These are phyloP conservation scores for Eutypella sp. DNA, from an alignment of 2,329 filamentous ascomycete species.

Conservation along the genomic window DNA sequence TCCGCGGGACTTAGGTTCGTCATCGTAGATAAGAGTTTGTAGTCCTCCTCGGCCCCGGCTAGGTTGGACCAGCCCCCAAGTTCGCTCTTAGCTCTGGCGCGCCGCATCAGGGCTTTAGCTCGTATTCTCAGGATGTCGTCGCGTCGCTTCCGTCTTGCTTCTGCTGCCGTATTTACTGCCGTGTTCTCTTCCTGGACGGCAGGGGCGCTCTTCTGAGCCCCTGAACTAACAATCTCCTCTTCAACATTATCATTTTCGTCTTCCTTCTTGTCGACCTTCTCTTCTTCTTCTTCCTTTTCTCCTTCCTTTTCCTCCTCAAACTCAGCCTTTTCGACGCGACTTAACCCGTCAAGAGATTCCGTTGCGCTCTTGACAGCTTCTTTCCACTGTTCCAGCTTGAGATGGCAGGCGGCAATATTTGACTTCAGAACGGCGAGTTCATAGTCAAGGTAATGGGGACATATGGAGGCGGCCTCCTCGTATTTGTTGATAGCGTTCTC, in stretches of 20 bases:
- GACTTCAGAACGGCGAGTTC: constrained; percentile 81
- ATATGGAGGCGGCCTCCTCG: constrained; percentile 70
- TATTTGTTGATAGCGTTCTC: constrained; percentile 77
- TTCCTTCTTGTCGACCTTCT: constrained; percentile 36
- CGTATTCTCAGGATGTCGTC: constrained; percentile 72
- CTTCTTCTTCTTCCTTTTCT: constrained; percentile 46
- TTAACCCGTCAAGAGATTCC: constrained; percentile 66
- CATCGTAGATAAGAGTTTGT: constrained; percentile 59
- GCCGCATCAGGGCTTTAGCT: constrained; percentile 75
- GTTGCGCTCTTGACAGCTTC: constrained; percentile 71
- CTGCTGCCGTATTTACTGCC: constrained; percentile 25
- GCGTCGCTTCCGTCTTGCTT: constrained; percentile 31
- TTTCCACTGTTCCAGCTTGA: constrained; percentile 84
- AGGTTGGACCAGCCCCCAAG: constrained; percentile 75
- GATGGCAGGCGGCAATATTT: constrained; percentile 83
- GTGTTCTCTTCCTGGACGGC: constrained; percentile 24
- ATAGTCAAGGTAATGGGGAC: constrained; percentile 81
- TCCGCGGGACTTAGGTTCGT: constrained; percentile 61
- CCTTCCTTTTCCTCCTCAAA: constrained; percentile 28
- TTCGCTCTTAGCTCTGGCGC: constrained; percentile 67
- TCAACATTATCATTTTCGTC: constrained; percentile 43
- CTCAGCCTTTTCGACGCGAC: constrained; percentile 45
- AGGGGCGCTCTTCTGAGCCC: constrained; percentile 47
- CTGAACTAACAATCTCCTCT: constrained; percentile 56
- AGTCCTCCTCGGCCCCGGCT: constrained; percentile 74